Evolutionary conservation across 495 filamentous ascomycete species (phyloP).

Genomic region (Lophiotrema nucula): DNA sequence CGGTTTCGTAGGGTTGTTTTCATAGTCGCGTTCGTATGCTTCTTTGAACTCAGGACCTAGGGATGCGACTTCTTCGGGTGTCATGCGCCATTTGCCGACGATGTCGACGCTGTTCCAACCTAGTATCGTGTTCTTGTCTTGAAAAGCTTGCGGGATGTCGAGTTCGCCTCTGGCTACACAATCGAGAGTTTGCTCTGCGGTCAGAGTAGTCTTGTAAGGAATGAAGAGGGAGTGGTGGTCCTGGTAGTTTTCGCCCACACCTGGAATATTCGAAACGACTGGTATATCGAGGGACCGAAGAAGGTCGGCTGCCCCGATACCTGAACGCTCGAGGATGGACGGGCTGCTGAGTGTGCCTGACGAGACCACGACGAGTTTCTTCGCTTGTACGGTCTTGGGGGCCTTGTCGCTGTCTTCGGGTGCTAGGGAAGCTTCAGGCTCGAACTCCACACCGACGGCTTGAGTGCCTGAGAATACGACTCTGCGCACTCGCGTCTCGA

Average conservation of each 20-base stretch:
- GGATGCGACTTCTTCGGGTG: slow-evolving; percentile 26
- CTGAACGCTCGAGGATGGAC: slow-evolving; percentile 38
- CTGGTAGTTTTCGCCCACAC: slow-evolving; percentile 37
- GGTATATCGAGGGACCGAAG: slow-evolving; percentile 22
- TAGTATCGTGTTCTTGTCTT: slow-evolving; percentile 38
- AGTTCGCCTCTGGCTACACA: slow-evolving; percentile 39
- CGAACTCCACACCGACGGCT: slow-evolving; percentile 35
- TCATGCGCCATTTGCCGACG: slow-evolving; percentile 30
- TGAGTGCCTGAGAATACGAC: slow-evolving; percentile 30
- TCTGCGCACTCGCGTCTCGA: slow-evolving; percentile 31
- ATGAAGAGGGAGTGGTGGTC: slow-evolving; percentile 34
- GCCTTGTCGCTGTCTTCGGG: not conserved
- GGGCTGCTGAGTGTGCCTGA: slow-evolving; percentile 38
- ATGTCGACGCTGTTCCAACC: slow-evolving; percentile 53
- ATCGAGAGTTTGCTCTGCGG: slow-evolving; percentile 30
- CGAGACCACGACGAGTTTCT: slow-evolving; percentile 39
- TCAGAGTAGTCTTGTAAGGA: slow-evolving; percentile 29
- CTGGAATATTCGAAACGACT: slow-evolving; percentile 29
- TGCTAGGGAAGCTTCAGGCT: not conserved
- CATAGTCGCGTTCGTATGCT: slow-evolving; percentile 28
- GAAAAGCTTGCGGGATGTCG: slow-evolving; percentile 33
- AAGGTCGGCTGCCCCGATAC: slow-evolving; percentile 33
- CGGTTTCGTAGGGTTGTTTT: slow-evolving; percentile 23
- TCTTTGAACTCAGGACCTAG: slow-evolving; percentile 31
- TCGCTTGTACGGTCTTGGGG: slow-evolving; percentile 41